A percentile compares a stretch with the other conserved stretches of the same genome.
Conservation (phyloP, 2,329 filamentous ascomycete genomes). For the Aplosporella prunicola region DNA sequence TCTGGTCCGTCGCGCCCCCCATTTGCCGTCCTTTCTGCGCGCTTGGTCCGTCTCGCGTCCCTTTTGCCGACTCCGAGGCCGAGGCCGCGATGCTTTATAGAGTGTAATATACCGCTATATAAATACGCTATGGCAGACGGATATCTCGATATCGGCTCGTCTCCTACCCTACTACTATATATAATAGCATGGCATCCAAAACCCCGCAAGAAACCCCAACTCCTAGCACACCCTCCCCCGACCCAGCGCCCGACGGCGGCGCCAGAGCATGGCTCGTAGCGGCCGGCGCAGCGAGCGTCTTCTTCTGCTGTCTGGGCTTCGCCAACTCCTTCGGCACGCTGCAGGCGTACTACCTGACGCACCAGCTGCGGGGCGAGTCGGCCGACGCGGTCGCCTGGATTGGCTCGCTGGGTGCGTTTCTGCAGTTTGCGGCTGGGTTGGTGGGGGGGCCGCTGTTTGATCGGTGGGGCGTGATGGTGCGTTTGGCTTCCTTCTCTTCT, state of each 20-base stretch:
- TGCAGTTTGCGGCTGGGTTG: constrained; percentile 20
- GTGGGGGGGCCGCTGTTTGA: constrained; percentile 3
- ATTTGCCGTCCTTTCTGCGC: no score
- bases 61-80: no score
- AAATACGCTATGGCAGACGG: no score
- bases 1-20: no score
- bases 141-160: no score
- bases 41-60: no score
- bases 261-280: constrained; percentile 1
- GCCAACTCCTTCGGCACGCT: constrained; percentile 21
- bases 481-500: neutral
- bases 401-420: constrained; percentile 38
- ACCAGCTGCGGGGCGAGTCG: constrained; percentile 28
- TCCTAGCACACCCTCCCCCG: no score
- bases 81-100: no score
- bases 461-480: neutral
- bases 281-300: neutral
- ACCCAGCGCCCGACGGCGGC: constrained; percentile 2
- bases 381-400: constrained; percentile 42
- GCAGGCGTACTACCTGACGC: constrained; percentile 39
- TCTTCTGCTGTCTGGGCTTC: constrained; percentile 4
- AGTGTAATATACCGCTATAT: no score
- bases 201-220: no score
- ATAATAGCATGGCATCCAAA: no score
- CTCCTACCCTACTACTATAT: no score